phyloP scores from a whole-genome alignment of 805 yeast species.

The Saturnispora serradocipensis region DNA sequence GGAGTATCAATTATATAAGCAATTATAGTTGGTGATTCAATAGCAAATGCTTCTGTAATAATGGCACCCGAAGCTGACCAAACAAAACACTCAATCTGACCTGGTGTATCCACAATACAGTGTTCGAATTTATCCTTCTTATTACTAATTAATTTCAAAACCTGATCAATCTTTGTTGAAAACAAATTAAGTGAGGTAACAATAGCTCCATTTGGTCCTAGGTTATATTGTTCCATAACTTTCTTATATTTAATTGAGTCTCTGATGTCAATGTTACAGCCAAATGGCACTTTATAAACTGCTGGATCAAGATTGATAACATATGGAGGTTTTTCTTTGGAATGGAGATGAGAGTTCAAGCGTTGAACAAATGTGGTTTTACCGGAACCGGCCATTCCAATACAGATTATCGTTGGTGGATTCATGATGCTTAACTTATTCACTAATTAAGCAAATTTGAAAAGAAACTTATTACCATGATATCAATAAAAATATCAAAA shows the following conservation, averaged over 20 bases:
- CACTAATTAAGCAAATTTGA: not conserved
- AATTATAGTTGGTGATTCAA: constrained; percentile 88
- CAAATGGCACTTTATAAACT: constrained; percentile 86
- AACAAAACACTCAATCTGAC: constrained; percentile 96
- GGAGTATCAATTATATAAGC: constrained; percentile 98
- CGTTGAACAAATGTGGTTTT: constrained; percentile 97
- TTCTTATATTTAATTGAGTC: constrained; percentile 93
- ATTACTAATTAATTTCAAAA: constrained; percentile 74
- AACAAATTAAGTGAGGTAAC: constrained; percentile 89
- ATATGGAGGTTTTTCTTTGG: constrained; percentile 69
- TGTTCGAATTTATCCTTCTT: constrained; percentile 46
- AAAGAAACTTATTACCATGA: not conserved
- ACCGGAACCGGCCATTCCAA: constrained; percentile 63
- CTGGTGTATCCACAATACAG: constrained; percentile 93
- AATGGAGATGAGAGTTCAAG: constrained; percentile 77
- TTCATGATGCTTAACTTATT: not conserved
- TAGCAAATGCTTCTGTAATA: constrained; percentile 92
- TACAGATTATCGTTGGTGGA: constrained; percentile 30
- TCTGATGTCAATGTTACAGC: constrained; percentile 89
- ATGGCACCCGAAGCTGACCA: constrained; percentile 98
- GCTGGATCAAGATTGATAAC: constrained; percentile 96
- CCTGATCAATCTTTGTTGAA: constrained; percentile 94
- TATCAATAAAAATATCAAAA: not conserved
- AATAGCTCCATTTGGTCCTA: constrained; percentile 98
- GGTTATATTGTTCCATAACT: constrained; percentile 89